phyloP scores from a whole-genome alignment of 345 rosid species.

The Syzygium aqueum region DNA sequence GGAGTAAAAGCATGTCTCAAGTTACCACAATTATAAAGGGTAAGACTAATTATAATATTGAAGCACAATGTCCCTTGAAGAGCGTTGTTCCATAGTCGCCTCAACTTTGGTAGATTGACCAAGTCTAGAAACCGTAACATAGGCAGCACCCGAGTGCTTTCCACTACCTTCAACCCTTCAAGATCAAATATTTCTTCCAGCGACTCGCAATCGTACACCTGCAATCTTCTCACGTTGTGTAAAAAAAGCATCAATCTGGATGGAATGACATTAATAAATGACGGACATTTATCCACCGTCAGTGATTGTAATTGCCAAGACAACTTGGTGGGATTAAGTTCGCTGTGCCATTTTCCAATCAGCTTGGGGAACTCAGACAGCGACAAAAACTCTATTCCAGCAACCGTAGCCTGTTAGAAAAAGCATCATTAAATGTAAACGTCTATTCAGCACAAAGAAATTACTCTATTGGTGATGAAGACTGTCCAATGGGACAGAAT shows the following conservation, averaged over 20 bases:
- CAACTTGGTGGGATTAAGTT: neutral
- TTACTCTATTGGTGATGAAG: neutral
- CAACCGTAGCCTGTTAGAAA: neutral
- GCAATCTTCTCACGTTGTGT: rapidly evolving
- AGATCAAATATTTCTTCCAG: neutral
- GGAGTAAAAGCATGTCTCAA: neutral
- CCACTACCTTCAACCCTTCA: rapidly evolving
- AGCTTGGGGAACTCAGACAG: neutral
- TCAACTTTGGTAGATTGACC: neutral
- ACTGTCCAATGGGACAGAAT: neutral
- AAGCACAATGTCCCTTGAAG: neutral
- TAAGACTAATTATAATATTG: neutral
- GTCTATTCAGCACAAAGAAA: neutral
- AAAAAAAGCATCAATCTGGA: neutral
- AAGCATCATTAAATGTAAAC: neutral
- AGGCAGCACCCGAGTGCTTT: neutral
- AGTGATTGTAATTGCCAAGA: neutral
- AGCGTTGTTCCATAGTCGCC: neutral
- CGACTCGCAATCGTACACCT: neutral
- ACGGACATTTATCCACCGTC: neutral
- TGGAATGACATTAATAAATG: neutral
- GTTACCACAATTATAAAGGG: neutral
- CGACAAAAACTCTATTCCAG: rapidly evolving
- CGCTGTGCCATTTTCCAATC: neutral
- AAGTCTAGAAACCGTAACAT: rapidly evolving